A percentile compares a stretch with the other conserved stretches of the same genome.
Conservation (phyloP, 2,329 filamentous ascomycete species). For the Diaporthe sp. region DNA sequence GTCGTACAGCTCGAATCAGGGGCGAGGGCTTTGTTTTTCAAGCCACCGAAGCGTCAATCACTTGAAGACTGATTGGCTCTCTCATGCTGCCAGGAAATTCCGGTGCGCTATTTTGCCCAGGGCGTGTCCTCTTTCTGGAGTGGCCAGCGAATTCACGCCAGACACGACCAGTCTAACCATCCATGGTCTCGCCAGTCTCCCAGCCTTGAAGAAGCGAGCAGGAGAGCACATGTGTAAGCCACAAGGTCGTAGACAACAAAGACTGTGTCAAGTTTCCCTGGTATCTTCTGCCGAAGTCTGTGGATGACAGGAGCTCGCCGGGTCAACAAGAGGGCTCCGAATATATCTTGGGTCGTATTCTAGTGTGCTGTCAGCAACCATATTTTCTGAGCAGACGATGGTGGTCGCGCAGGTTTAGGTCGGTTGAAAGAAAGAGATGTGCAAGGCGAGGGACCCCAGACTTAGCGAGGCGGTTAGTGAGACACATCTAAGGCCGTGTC, state of each 20-base stretch:
- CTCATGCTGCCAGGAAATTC: neutral
- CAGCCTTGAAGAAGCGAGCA: neutral
- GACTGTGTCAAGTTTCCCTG: no score
- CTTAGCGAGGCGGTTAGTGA: neutral
- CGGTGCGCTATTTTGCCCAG: neutral
- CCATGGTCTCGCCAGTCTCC: neutral
- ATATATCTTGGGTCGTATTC: neutral
- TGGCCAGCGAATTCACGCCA: neutral
- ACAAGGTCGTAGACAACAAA: neutral
- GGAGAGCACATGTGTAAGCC: neutral
- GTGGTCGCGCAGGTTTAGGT: neutral
- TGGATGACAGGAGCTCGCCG: neutral
- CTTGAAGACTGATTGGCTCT: neutral
- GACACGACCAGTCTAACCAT: neutral
- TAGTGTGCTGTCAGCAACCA: neutral
- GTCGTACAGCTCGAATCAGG: slow-evolving; percentile 14
- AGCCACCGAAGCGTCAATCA: neutral
- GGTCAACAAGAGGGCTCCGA: neutral
- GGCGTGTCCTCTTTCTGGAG: neutral
- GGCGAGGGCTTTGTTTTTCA: neutral
- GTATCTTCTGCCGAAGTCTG: neutral
- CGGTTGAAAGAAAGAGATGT: no score
- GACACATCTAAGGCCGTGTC: neutral
- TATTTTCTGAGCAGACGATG: neutral
- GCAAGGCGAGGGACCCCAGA: neutral